Conservation (phyloP, 1,284 basidiomycete species). For the Melampsora americana region DNA sequence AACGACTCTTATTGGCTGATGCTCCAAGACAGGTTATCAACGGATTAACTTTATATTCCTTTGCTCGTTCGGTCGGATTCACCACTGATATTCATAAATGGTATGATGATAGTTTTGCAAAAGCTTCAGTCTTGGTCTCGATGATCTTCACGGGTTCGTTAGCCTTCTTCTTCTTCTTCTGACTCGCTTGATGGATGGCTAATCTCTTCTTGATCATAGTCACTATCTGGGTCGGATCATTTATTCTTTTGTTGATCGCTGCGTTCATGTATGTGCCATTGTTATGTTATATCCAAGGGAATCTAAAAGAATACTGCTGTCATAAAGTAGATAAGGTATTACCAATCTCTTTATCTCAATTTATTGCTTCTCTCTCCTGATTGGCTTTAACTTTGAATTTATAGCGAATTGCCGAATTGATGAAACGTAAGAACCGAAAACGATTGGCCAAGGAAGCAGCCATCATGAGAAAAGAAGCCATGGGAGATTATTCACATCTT, state of each 20-base stretch:
- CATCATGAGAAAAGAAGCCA: slow-evolving; percentile 82
- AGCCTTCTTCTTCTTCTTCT: not conserved
- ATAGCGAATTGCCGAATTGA: slow-evolving; percentile 75
- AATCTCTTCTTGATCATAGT: slow-evolving; percentile 55
- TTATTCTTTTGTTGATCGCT: slow-evolving; percentile 76
- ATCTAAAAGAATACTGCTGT: slow-evolving; percentile 94
- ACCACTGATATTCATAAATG: slow-evolving; percentile 65
- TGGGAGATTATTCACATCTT: slow-evolving; percentile 80
- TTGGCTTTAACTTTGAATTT: slow-evolving; percentile 57
- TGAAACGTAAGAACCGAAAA: slow-evolving; percentile 84
- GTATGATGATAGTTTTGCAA: slow-evolving; percentile 55
- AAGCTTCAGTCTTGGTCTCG: slow-evolving; percentile 61
- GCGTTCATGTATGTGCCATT: slow-evolving; percentile 86
- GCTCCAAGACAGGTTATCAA: slow-evolving; percentile 98
- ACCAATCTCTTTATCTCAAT: not conserved
- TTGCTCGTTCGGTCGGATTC: slow-evolving; percentile 73
- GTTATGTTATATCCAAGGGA: slow-evolving; percentile 89
- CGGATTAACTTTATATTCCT: slow-evolving; percentile 83
- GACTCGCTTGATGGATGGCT: not conserved
- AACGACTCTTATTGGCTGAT: slow-evolving; percentile 85
- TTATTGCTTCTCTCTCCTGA: not conserved
- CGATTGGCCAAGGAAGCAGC: slow-evolving; percentile 76
- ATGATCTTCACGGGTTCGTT: slow-evolving; percentile 71
- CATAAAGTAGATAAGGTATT: slow-evolving; percentile 93
- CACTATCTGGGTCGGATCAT: slow-evolving; percentile 76